Percentiles rank a stretch among this genome's conserved stretches.
phyloP scores from a whole-genome alignment of 345 rosid species.

The Murraya paniculata region DNA sequence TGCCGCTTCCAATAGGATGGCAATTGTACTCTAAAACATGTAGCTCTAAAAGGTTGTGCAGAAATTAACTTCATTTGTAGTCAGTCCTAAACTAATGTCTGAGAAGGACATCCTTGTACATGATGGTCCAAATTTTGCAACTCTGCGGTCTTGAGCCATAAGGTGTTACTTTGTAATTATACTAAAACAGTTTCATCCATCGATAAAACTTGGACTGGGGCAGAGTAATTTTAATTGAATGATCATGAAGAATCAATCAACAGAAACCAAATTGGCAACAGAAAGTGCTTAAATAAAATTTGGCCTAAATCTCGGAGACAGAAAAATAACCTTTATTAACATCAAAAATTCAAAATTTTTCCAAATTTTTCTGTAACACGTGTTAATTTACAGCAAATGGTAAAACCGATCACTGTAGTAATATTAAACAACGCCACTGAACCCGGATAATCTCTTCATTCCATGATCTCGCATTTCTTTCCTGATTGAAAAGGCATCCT shows the following conservation, averaged over 20 bases:
- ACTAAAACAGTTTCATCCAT: not conserved
- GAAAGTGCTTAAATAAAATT: not conserved
- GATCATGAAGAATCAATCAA: not conserved
- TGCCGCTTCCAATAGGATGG: slow-evolving; percentile 3
- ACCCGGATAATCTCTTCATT: slow-evolving; percentile 58
- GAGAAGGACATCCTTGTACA: not conserved
- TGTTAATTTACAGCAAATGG: not conserved
- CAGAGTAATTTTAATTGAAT: not conserved
- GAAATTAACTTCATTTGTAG: slow-evolving; percentile 1
- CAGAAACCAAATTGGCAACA: not conserved
- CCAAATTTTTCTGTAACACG: not conserved
- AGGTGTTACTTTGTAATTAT: not conserved
- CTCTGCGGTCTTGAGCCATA: not conserved
- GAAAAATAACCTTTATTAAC: not conserved
- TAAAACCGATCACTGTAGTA: not conserved
- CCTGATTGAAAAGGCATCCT: slow-evolving; percentile 59
- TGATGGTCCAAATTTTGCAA: not conserved
- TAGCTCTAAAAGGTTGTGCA: not conserved
- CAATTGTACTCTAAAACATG: not conserved
- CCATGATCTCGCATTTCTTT: slow-evolving; percentile 40
- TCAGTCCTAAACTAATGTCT: slow-evolving; percentile 4
- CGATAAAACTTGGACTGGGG: not conserved
- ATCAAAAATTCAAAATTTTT: not conserved
- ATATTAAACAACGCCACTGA: slow-evolving; percentile 42
- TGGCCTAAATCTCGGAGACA: not conserved